A percentile compares a stretch with the other conserved stretches of the same genome.
Evolutionary conservation across 2,329 filamentous ascomycete species (phyloP).

Genomic region (Trichoderma harzianum): DNA sequence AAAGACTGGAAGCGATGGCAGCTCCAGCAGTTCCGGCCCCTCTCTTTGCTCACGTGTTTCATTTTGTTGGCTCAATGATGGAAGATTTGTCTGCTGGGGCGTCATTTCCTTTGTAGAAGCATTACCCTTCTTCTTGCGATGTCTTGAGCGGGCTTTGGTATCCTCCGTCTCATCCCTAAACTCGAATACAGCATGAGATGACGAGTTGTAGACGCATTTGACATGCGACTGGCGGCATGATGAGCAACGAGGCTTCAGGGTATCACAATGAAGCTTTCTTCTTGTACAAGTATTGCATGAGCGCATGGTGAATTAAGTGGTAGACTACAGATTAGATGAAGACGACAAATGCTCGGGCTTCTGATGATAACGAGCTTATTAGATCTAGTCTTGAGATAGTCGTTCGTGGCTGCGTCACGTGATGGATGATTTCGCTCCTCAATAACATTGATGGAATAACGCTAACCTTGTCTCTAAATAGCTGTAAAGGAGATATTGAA

Average conservation of each 20-base stretch:
- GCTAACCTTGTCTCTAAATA: not conserved
- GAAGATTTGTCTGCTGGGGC: not conserved
- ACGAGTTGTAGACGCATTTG: not conserved
- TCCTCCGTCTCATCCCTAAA: not conserved
- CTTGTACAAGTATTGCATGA: not conserved
- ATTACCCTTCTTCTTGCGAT: not conserved
- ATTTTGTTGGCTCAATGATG: not conserved
- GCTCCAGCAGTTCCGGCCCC: not conserved
- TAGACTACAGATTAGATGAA: not conserved
- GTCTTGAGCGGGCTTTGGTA: not conserved
- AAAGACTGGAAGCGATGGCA: not conserved
- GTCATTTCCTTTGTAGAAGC: not conserved
- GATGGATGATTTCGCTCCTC: not conserved
- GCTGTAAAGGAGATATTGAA: not conserved
- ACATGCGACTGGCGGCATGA: not conserved
- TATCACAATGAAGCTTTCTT: not conserved
- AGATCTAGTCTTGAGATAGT: not conserved
- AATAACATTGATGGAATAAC: not conserved
- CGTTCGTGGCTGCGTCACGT: not conserved
- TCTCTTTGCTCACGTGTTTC: not conserved
- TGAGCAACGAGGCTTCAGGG: not conserved
- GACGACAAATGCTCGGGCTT: not conserved
- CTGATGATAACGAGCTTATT: not conserved
- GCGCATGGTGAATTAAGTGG: not conserved
- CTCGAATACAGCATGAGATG: not conserved